phyloP scores from a whole-genome alignment of 345 rosid genomes.

The Euphorbia tirucalli region DNA sequence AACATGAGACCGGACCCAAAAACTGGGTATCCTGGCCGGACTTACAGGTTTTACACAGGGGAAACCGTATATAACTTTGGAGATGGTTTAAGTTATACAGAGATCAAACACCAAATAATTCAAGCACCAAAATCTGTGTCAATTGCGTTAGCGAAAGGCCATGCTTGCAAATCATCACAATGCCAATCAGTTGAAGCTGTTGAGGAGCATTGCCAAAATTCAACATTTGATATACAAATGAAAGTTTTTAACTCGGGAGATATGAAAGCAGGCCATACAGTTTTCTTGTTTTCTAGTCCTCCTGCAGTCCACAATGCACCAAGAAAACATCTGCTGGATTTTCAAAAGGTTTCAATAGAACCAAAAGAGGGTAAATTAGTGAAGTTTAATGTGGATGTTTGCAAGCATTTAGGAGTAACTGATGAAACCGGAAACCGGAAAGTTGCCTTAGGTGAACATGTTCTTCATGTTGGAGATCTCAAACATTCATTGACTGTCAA shows the following conservation, averaged over 20 bases:
- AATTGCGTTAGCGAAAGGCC: slow-evolving; percentile 41
- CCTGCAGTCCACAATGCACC: slow-evolving; percentile 69
- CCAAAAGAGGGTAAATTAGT: slow-evolving; percentile 36
- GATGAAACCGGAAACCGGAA: slow-evolving; percentile 64
- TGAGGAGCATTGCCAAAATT: slow-evolving; percentile 41
- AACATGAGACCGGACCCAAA: slow-evolving; percentile 82
- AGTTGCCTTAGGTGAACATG: slow-evolving; percentile 60
- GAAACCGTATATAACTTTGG: slow-evolving; percentile 80
- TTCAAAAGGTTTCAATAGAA: slow-evolving; percentile 57
- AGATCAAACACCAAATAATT: slow-evolving; percentile 41
- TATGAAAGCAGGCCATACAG: slow-evolving; percentile 61
- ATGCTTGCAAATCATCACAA: slow-evolving; percentile 50
- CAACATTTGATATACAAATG: slow-evolving; percentile 48
- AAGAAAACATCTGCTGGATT: slow-evolving; percentile 60
- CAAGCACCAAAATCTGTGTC: slow-evolving; percentile 57
- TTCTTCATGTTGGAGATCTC: slow-evolving; percentile 71
- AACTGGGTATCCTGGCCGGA: slow-evolving; percentile 84
- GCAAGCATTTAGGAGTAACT: slow-evolving; percentile 74
- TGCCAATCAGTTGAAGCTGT: slow-evolving; percentile 58
- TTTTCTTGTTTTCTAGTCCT: slow-evolving; percentile 67
- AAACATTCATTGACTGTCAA: slow-evolving; percentile 53
- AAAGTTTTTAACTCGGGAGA: slow-evolving; percentile 50
- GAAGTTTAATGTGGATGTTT: slow-evolving; percentile 57
- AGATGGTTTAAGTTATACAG: slow-evolving; percentile 77
- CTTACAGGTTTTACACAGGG: slow-evolving; percentile 83